Base-by-base conservation (phyloP, 2,329 filamentous ascomycete genomes). In the Xylariaceae sp. region DNA sequence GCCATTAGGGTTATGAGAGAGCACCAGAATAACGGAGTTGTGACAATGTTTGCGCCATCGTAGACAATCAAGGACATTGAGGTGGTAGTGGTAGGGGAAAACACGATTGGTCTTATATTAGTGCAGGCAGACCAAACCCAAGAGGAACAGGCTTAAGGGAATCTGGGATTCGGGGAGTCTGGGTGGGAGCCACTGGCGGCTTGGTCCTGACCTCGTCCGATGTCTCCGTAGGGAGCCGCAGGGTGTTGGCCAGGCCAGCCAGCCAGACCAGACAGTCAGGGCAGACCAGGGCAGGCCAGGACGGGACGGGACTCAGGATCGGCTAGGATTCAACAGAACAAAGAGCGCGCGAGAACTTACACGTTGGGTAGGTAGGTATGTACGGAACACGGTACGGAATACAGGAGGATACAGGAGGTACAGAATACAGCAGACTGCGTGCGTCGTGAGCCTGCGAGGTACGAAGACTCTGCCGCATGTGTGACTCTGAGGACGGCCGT, bases 221-320 rank as follows among this genome's bases (percentile, higher is more conserved):
- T 35, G 53, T 61, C 56, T 56, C 57, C 47, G 35, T 47, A 51
- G 37, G 53, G 61, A 63, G 59, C 58, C 61, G 56, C 61, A 61
- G 58, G 52, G 56, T 58, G 23, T 41, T 41, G 37, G 37, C 37
- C 37, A 41, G 37, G 37, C 37, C 37, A 41, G 37, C 8, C 41
- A 45, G 41, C 4, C 10, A 45, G 41, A 45, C 13, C 41, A 11
- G 13, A 45, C 41, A 41, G 37, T 13, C 13, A 30, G 23, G 23
- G 23, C 23, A 30, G 23, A 5, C 23, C 23, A 30, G 23, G 23
- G 5, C 23, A 30, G 23, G 23, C 4, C 23, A 30, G 23, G 23
- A 30, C 23, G 23, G 23, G 23, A 30, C 23, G 23, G 23, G 23
- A 30, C 23, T 30, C 23, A 30, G 23, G 23, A 30, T 30, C 23